Base-by-base conservation (phyloP, 495 filamentous ascomycete species). In the Rostrohypoxylon terebratum region DNA sequence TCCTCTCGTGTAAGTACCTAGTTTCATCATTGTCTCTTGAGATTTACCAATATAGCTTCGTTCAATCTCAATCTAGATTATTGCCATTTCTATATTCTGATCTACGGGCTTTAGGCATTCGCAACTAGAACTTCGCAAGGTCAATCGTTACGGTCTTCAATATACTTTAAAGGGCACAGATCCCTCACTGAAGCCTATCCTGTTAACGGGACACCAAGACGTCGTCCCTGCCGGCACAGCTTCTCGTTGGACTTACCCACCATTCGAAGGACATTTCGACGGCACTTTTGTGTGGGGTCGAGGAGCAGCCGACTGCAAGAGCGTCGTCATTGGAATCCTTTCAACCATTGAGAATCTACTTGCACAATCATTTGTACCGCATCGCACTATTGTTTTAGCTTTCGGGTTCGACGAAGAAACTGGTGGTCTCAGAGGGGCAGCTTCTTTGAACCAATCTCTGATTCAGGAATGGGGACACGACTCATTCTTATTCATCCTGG, bases 391-490 rank as follows among this genome's bases (percentile, higher is more conserved):
- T 0, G 59, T 90, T 4, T 75, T 90, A 0, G 83, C 85, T 25
- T 89, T 90, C 68, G 88, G 88, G 0, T 90, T 87, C 66, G 89
- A 91, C 66, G 88, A 90, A 68, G 89, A 90, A 63, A 85, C 86
- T 13, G 82, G 83, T 61, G 88, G 88, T 4, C 80, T 80, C 57
- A 80, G 85, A 11, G 88, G 89, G 16, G 89, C 88, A 2, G 85
- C 82, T 1, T 54, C 81, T 0, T 80, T 90, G 21, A 81, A 86
- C 0, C 62, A 79, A 8, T 78, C 77, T 11, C 73, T 90, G 2
- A 75, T 86, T 38, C 63, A 85, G 53, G 76, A 77, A 38, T 89
- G 88, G 66, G 89, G 89, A 6, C 75, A 82, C 33, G 80, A 86
- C 63, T 82, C 82, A 25, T 80, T 90, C 50, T 83, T 87, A 18